Base-by-base conservation (phyloP, 345 rosid genomes). In the Lepidium aucheri region DNA sequence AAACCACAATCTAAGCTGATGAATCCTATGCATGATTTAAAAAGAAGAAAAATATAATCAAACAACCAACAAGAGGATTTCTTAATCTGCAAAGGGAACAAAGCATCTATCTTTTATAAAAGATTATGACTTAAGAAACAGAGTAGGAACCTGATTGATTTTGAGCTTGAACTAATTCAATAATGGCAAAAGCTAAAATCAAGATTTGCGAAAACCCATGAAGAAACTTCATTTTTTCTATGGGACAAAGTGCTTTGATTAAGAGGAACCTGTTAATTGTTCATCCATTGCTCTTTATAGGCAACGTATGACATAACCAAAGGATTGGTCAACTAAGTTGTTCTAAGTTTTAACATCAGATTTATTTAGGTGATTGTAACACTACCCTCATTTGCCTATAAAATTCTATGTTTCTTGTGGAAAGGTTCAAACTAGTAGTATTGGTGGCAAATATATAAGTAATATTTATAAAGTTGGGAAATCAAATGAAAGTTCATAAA, bases 91-190 rank as follows among this genome's bases (percentile, higher is more conserved):
- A 60, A 1, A 63, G 0, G 30, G 17, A 22, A n/a, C 15, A 36
- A 56, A 40, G 17, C 6, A 54, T 17, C 36, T 64, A 54, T 20
- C 9, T 55, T 14, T 58, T 12, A 33, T 34, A 9, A 3, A 46
- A 9, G 1, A 13, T 0, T 2, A 24, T 2, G 26, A 24, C 26
- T 3, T 2, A 58, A 4, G 14, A 34, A 42, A 6, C n/a, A 44
- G 34, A 43, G 42, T 43, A 14, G 32, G 47, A 67, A 74, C 77
- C 77, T 74, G 73, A 0, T 40, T 54, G 77, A 61, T 62, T 24
- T 74, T 74, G 77, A 60, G 77, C 69, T 46, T 61, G 53, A 9
- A 39, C 69, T 5, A 20, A 40, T 41, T 14, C 52, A 22, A 54
- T 11, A 41, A 74, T 36, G 43, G 26, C 20, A 14, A 36, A 67